Percentiles rank a stretch among this genome's conserved stretches.
These are phyloP conservation scores for Auricularia sp. DNA, from an alignment of 768 basidiomycete genomes.

Conservation along the genomic window DNA sequence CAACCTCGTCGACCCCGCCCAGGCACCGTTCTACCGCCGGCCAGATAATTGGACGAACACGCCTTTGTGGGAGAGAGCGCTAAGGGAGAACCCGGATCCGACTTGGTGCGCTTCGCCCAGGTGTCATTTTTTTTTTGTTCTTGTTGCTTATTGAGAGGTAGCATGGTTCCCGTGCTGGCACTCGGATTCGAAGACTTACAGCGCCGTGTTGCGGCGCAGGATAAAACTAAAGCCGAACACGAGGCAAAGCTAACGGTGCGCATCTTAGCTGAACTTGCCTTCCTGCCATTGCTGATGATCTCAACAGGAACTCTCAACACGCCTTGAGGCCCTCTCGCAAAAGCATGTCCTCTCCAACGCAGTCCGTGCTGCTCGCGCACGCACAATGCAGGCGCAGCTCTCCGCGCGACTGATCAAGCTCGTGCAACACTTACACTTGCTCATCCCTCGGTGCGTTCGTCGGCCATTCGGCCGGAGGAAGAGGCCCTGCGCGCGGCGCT, in stretches of 20 bases:
- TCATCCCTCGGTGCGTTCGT: conserved; percentile 66
- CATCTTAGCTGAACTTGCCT: not conserved
- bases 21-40: conserved; percentile 56
- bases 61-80: conserved; percentile 66
- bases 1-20: conserved; percentile 65
- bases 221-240: conserved; percentile 53
- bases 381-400: conserved; percentile 56
- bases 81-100: conserved; percentile 73
- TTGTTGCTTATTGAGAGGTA: conserved; percentile 18
- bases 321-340: conserved; percentile 50
- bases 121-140: conserved; percentile 5
- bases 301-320: conserved; percentile 51
- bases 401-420: conserved; percentile 59
- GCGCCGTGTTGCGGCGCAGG: conserved; percentile 67
- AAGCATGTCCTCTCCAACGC: conserved; percentile 58
- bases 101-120: conserved; percentile 41
- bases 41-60: conserved; percentile 67
- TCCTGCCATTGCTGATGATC: not conserved
- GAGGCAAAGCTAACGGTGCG: conserved; percentile 53
- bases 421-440: conserved; percentile 66
- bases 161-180: conserved; percentile 71
- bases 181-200: conserved; percentile 76
- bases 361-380: conserved; percentile 54
- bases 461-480: conserved; percentile 70
- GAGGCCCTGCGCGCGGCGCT: conserved; percentile 60